phyloP scores from a whole-genome alignment of 116 monocot genomes.

The Iris pallida region DNA sequence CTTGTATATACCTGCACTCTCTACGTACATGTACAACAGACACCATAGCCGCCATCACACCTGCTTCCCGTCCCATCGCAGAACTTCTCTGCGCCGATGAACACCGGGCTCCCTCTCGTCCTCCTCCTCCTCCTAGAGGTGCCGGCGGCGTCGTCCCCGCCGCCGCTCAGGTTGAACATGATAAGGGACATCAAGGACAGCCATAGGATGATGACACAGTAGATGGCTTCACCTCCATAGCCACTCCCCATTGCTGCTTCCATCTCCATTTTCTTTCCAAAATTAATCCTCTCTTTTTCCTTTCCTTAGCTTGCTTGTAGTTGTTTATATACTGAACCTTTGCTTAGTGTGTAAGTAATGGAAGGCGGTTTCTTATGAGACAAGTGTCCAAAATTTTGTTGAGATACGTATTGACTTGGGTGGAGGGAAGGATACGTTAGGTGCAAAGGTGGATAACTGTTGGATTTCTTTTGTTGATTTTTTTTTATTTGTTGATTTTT shows the following conservation, averaged over 20 bases:
- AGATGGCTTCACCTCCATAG: slow-evolving; percentile 21
- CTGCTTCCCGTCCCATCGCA: slow-evolving; percentile 14
- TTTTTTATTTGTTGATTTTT: too few relatives aligned
- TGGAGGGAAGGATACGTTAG: too few relatives aligned
- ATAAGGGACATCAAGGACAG: slow-evolving; percentile 16
- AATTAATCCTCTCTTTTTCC: too few relatives aligned
- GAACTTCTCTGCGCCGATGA: slow-evolving; percentile 19
- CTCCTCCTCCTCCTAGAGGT: slow-evolving; percentile 7
- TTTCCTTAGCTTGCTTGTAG: too few relatives aligned
- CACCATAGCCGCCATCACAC: slow-evolving; percentile 12
- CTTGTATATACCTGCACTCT: background rate
- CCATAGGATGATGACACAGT: slow-evolving; percentile 18
- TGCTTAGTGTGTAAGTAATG: too few relatives aligned
- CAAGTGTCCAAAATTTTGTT: too few relatives aligned
- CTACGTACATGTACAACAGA: slow-evolving; percentile 10
- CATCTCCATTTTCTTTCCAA: too few relatives aligned
- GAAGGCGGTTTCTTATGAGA: too few relatives aligned
- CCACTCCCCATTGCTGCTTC: background rate
- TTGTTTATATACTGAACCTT: too few relatives aligned
- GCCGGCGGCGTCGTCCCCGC: background rate
- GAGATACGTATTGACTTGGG: too few relatives aligned
- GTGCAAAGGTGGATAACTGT: too few relatives aligned
- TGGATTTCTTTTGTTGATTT: too few relatives aligned
- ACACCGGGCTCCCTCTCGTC: slow-evolving; percentile 11
- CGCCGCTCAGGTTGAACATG: slow-evolving; percentile 9